Evolutionary conservation across 108 stramenopile genomes (phyloP), one percentile per base, ranked within the genome.

Genomic region (Licmophora abbreviata): DNA sequence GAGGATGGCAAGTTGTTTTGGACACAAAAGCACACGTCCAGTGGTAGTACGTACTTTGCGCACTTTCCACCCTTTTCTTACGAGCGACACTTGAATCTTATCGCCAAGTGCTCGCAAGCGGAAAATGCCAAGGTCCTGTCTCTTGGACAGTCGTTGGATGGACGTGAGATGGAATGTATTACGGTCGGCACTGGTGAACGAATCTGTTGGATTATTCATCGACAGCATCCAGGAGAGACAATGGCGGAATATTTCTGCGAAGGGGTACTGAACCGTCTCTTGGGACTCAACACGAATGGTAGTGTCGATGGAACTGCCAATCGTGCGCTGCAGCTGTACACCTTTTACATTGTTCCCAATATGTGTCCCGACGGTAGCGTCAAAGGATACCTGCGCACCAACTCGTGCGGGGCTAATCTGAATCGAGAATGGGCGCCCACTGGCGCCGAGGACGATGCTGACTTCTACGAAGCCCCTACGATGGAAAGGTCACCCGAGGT

Each of bases 401-500:
- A 93, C 58, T 84, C 79, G 2, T 54, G 56, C 23, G 92, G 92
- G 1, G 70, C 76, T 3, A 93, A 93, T 62, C 47, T 93, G 41
- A 93, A 93, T 66, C 68, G 92, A 28, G 92, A 93, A 62, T 93
- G 92, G 92, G 68, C 74, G 29, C 68, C 72, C 33, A 74, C 80
- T 4, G 64, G 61, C 11, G 51, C 59, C 29, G 4, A 15, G 20
- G 49, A 54, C 2, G 59, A 51, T 29, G 38, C 15, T 40, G 28
- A 29, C 3, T 15, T 18, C 29, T 90, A 93, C 48, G 63, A 74
- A 45, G 92, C 92, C 5, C 92, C 92, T 9, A 79, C 84, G 0
- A 26, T 77, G 51, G 69, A 74, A 42, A 63, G 86, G 25, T 83
- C 81, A 12, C 92, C 92, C 4, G 92, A 93, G 67, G 92, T 93